Evolutionary conservation across 108 stramenopile species (phyloP).

Genomic region (Cyclotella choctawhatcheeana): DNA sequence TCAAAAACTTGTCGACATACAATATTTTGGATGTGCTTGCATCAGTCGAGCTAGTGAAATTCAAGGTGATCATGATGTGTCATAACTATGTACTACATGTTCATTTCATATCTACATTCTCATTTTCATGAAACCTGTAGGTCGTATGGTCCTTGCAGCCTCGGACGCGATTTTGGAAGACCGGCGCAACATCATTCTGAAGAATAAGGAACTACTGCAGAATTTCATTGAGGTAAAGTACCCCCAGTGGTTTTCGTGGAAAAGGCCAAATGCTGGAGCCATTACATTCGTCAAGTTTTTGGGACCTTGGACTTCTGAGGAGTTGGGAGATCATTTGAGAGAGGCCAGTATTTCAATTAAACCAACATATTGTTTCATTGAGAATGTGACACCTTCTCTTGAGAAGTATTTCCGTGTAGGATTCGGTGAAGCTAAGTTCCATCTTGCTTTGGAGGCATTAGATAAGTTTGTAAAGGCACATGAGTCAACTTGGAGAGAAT

Average conservation of each 20-base stretch:
- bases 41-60: slow-evolving; percentile 69
- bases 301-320: slow-evolving; percentile 63
- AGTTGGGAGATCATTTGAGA: slow-evolving; percentile 63
- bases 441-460: slow-evolving; percentile 60
- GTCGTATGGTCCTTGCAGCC: slow-evolving; percentile 65
- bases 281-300: slow-evolving; percentile 76
- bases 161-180: slow-evolving; percentile 58
- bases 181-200: slow-evolving; percentile 53
- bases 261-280: slow-evolving; percentile 71
- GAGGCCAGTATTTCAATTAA: slow-evolving; percentile 69
- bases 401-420: slow-evolving; percentile 75
- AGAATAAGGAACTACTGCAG: slow-evolving; percentile 58
- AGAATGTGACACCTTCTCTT: slow-evolving; percentile 10
- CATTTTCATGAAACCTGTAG: no score
- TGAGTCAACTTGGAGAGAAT: slow-evolving; percentile 53
- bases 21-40: slow-evolving; percentile 84
- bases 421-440: slow-evolving; percentile 71
- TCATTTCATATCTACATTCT: no score
- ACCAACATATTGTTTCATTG: slow-evolving; percentile 76
- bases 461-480: slow-evolving; percentile 53
- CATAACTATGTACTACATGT: no score
- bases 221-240: slow-evolving; percentile 58
- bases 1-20: slow-evolving; percentile 55
- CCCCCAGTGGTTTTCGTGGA: slow-evolving; percentile 64
- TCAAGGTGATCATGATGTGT: no score